These are phyloP conservation scores for Pichia sp. DNA, from an alignment of 1,139 yeast genomes.

Conservation along the genomic window DNA sequence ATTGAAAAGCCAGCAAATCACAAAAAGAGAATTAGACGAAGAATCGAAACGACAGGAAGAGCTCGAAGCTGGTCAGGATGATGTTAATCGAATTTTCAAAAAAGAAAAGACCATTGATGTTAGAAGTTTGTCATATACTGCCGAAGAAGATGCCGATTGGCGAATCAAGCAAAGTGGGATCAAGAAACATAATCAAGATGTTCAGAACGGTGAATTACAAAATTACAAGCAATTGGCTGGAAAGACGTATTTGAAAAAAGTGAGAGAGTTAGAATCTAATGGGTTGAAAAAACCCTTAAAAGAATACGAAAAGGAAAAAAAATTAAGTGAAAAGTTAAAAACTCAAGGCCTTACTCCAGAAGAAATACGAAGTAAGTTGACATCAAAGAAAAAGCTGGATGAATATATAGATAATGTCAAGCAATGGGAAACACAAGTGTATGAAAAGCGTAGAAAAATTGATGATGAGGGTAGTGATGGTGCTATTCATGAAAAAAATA, in stretches of 20 bases:
- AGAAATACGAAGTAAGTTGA: conserved; percentile 27
- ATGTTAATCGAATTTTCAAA: conserved; percentile 22
- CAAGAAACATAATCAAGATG: conserved; percentile 17
- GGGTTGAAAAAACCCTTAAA: conserved; percentile 25
- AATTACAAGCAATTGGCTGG: conserved; percentile 51
- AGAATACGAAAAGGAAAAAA: conserved; percentile 36
- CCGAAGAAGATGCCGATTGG: conserved; percentile 68
- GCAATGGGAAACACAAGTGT: conserved; percentile 11
- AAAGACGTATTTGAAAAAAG: conserved; percentile 44
- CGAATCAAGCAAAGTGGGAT: conserved; percentile 35
- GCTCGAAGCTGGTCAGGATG: conserved; percentile 28
- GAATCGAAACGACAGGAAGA: conserved; percentile 36
- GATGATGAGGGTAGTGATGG: conserved; percentile 18
- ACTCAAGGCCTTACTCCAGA: conserved; percentile 18
- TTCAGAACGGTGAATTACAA: conserved; percentile 27
- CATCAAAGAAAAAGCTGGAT: conserved; percentile 7
- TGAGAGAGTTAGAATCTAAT: conserved; percentile 32
- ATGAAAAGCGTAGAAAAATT: conserved; percentile 9
- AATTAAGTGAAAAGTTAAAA: conserved; percentile 22
- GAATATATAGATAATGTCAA: conserved; percentile 5
- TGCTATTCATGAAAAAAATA: conserved; percentile 67
- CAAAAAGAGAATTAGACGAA: conserved; percentile 23
- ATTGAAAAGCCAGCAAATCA: background rate
- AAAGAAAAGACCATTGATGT: conserved; percentile 35
- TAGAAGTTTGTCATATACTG: conserved; percentile 49